Base-by-base conservation (phyloP, 148 eudicot genomes). In the Rheum nobile region DNA sequence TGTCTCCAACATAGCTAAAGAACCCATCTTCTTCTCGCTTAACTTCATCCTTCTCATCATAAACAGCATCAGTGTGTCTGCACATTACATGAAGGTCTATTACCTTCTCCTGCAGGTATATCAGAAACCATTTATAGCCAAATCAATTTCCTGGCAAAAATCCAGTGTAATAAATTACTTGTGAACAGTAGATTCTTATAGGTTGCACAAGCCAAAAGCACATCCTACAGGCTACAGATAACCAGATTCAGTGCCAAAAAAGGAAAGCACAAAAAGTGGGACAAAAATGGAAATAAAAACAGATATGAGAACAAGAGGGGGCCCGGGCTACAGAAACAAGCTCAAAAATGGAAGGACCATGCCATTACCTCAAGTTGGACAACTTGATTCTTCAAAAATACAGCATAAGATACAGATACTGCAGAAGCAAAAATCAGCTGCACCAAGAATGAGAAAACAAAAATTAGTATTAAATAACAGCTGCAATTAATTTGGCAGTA, bases 301-400 rank as follows among this genome's bases (percentile, higher is more conserved):
- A 61, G 12, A 61, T 31, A 24, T 24, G 29, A 57, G 57, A 0
- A 12, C 19, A 5, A 54, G 28, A 59, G 67, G 67, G 67, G 63
- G 67, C 67, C 57, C 57, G 43, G 11, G 43, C 55, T 48, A 19
- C 14, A 48, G 22, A 3, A 19, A 19, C 16, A 48, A 22, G 21
- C 22, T 14, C 2, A 16, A 77, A 78, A 72, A 39, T 8, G 48
- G 13, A 26, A 32, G 24, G 63, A 54, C 63, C 63, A 54, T 54
- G 14, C 4, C 24, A 65, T 78, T 84, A 90, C 98, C 98, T 93
- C 84, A 72, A 90, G 96, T 65, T 83, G 75, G 39, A 74, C 37
- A 17, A 86, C 83, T 81, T 85, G 77, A 73, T 43, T 81, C 63
- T 79, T 82, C 86, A 88, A 78, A 41, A 55, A 68, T 61, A 87